phyloP scores from a whole-genome alignment of 148 eudicot species.

The Mesembryanthemum crystallinum region DNA sequence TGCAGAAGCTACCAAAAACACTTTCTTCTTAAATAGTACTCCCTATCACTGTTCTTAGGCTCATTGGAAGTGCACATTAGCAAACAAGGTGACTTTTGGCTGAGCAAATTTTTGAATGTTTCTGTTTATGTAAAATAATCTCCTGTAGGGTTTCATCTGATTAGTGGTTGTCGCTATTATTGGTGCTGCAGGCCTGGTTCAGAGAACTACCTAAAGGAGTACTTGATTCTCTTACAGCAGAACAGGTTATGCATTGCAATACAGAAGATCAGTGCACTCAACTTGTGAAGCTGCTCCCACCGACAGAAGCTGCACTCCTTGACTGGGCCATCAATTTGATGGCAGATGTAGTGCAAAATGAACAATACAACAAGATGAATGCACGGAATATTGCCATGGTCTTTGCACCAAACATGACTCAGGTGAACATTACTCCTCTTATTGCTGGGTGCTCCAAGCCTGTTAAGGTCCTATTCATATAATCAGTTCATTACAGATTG shows the following conservation, averaged over 20 bases:
- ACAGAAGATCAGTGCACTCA: constrained; percentile 63
- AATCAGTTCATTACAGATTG: background rate
- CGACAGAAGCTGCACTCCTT: constrained; percentile 74
- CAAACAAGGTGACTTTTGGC: background rate
- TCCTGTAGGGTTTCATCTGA: background rate
- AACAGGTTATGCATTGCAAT: constrained; percentile 91
- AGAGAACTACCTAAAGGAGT: constrained; percentile 90
- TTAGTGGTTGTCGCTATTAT: background rate
- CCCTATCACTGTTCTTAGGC: background rate
- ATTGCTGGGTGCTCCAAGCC: background rate
- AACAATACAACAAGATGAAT: constrained; percentile 81
- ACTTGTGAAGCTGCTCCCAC: constrained; percentile 63
- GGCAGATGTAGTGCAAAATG: constrained; percentile 76
- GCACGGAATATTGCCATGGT: constrained; percentile 92
- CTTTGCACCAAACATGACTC: constrained; percentile 98
- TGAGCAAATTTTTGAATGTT: background rate
- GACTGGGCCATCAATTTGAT: constrained; percentile 91
- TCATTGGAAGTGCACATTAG: background rate
- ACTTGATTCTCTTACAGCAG: constrained; percentile 70
- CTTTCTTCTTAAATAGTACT: too few relatives aligned
- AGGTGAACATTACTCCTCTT: constrained; percentile 40
- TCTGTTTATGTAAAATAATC: too few relatives aligned
- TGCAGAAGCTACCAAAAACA: too few relatives aligned
- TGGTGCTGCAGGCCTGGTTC: constrained; percentile 75
- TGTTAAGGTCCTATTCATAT: background rate